A percentile compares a stretch with the other conserved stretches of the same genome.
Evolutionary conservation across 441 rosid genomes (phyloP).

Genomic region (Pelargonium cotyledonis): DNA sequence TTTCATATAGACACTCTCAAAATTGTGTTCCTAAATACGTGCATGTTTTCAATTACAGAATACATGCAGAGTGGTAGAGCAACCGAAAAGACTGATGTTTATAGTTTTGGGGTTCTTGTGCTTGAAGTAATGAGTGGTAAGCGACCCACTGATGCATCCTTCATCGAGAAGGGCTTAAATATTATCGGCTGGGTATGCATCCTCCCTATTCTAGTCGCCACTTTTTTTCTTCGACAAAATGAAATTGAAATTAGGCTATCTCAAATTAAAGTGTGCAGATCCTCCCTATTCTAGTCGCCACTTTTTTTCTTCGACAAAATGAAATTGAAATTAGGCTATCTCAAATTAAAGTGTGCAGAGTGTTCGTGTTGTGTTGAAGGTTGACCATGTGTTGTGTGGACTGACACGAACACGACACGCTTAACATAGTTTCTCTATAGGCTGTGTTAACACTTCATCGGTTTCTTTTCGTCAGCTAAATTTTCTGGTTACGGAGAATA

Average conservation of each 20-base stretch:
- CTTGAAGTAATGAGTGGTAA: conserved; percentile 95
- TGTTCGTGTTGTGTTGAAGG: too few relatives aligned
- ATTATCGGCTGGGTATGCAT: conserved; percentile 90
- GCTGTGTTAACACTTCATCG: conserved; percentile 11
- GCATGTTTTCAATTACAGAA: conserved; percentile 38
- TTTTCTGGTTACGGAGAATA: conserved; percentile 54
- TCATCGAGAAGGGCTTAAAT: conserved; percentile 93
- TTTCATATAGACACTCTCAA: conserved; percentile 7
- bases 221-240: not conserved
- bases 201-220: conserved; percentile 8
- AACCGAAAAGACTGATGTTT: conserved; percentile 95
- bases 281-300: conserved; percentile 8
- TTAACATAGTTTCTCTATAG: too few relatives aligned
- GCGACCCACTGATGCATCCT: conserved; percentile 93
- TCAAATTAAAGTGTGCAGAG: too few relatives aligned
- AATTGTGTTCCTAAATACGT: conserved; percentile 13
- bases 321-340: not conserved
- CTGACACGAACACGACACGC: too few relatives aligned
- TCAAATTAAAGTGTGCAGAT: not conserved
- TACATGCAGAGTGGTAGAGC: conserved; percentile 99
- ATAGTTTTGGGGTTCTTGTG: conserved; percentile 91
- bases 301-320: not conserved
- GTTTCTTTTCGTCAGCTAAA: conserved; percentile 54
- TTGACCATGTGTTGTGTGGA: too few relatives aligned
- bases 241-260: not conserved